Evolutionary conservation across 345 rosid species (phyloP).

Genomic region (Durio zibethinus): DNA sequence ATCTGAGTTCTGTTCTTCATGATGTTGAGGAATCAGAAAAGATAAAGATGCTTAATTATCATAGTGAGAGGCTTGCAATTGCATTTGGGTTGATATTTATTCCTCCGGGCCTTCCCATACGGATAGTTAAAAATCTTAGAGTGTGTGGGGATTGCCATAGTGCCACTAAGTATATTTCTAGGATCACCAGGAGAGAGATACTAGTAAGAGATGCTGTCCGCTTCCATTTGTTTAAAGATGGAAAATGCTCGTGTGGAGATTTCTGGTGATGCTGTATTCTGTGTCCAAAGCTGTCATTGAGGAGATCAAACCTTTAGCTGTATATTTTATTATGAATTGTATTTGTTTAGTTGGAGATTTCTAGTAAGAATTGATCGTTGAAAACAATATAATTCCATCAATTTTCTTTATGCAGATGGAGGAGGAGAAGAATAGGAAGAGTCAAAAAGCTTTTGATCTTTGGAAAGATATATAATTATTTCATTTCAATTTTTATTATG

Average conservation of each 20-base stretch:
- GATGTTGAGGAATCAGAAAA: conserved; percentile 70
- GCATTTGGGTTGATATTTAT: conserved; percentile 78
- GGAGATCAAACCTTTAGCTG: neutral
- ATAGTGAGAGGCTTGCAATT: conserved; percentile 92
- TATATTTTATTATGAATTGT: no score
- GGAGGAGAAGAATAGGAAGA: neutral
- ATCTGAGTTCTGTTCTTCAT: conserved; percentile 65
- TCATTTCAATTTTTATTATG: neutral
- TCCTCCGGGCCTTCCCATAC: conserved; percentile 64
- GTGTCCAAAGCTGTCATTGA: neutral
- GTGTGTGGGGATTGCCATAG: conserved; percentile 91
- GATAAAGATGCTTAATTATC: conserved; percentile 78
- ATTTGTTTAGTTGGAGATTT: no score
- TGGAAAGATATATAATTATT: neutral
- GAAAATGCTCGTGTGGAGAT: conserved; percentile 90
- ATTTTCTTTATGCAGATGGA: neutral
- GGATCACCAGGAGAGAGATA: conserved; percentile 78
- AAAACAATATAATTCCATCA: neutral
- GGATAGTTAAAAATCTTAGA: conserved; percentile 76
- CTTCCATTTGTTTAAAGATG: conserved; percentile 83
- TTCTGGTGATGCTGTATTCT: conserved; percentile 62
- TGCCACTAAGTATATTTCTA: conserved; percentile 87
- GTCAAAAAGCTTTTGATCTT: neutral
- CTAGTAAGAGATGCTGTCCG: conserved; percentile 88
- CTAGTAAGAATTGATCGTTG: neutral